Evolutionary conservation across 805 yeast genomes (phyloP), one percentile per base, ranked within the genome.

Genomic region (Isabelozyma pseudorhagii): DNA sequence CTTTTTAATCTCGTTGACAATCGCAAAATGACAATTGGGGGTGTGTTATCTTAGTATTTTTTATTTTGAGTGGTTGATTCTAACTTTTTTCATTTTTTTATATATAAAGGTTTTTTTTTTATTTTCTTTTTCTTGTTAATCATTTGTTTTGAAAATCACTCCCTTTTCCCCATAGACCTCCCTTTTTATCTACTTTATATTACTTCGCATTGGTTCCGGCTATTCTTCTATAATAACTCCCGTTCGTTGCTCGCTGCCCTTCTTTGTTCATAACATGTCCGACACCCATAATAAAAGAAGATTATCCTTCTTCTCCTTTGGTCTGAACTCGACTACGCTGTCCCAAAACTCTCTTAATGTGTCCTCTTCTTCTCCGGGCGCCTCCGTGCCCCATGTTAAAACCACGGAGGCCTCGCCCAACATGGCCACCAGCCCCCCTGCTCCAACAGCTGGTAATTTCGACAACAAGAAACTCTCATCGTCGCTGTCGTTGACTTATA

Each of bases 391-490:
- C 27, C 25, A 39, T 17, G 18, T 39, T 10, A 39, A 39, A 14
- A 39, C 18, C 41, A 39, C 14, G 14, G 25, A 39, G 11, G 25
- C 41, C 41, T 39, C 41, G 4, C 25, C 25, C 14, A 9, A 10
- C 11, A 17, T 14, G 14, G 14, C 11, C 25, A 14, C 11, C 11
- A 39, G 14, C 41, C 41, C 41, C 14, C 44, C 44, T 17, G 27
- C 31, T 21, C 44, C 10, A 41, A 9, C 42, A 15, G 4, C 17
- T 11, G 17, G 17, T 40, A 18, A 3, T 13, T 41, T 21, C 28
- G 17, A 21, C 44, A 52, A 52, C 45, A 38, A 48, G 3, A 56
- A 56, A 47, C 46, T 54, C 38, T 40, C 51, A 9, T 54, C 58
- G 15, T 55, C 60, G 10, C 36, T 31, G 36, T 31, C 5, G 36